These are phyloP conservation scores for Tieghemostelium lacteum DNA, from an alignment of 78 protist species.

Conservation along the genomic window DNA sequence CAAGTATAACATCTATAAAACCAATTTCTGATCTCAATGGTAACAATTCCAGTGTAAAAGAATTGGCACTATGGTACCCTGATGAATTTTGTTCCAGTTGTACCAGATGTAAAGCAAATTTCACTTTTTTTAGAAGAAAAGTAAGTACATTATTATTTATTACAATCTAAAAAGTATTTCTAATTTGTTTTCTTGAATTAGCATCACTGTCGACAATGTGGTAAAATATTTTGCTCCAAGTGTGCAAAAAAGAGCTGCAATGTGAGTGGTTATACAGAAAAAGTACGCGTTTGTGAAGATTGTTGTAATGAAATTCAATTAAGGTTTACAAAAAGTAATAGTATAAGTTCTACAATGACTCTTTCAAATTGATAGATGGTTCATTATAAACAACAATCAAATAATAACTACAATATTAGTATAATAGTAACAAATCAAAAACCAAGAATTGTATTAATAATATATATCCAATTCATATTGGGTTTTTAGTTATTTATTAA, in stretches of 20 bases:
- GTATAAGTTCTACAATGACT: too few relatives aligned
- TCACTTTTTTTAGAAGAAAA: conserved; percentile 58
- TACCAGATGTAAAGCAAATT: conserved; percentile 2
- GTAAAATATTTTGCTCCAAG: conserved; percentile 33
- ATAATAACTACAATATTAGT: too few relatives aligned
- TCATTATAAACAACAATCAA: too few relatives aligned
- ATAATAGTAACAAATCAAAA: too few relatives aligned
- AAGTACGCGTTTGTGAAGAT: conserved; percentile 42
- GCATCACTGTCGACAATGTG: conserved; percentile 75
- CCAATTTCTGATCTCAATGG: not conserved
- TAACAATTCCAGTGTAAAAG: conserved; percentile 6
- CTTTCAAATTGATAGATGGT: too few relatives aligned
- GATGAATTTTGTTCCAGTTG: conserved; percentile 23
- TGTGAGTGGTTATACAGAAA: conserved; percentile 26
- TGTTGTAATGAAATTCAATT: conserved; percentile 13
- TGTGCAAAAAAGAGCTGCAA: conserved; percentile 7
- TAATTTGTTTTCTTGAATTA: not conserved
- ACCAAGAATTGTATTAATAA: too few relatives aligned
- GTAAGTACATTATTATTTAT: conserved; percentile 3
- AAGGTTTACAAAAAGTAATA: not conserved
- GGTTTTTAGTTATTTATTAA: too few relatives aligned
- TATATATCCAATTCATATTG: too few relatives aligned
- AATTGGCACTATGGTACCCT: conserved; percentile 58
- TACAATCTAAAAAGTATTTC: not conserved
- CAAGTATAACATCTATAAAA: not conserved